These are phyloP conservation scores for Hamamelis virginiana DNA, from an alignment of 164 flowering plant species.

Conservation along the genomic window DNA sequence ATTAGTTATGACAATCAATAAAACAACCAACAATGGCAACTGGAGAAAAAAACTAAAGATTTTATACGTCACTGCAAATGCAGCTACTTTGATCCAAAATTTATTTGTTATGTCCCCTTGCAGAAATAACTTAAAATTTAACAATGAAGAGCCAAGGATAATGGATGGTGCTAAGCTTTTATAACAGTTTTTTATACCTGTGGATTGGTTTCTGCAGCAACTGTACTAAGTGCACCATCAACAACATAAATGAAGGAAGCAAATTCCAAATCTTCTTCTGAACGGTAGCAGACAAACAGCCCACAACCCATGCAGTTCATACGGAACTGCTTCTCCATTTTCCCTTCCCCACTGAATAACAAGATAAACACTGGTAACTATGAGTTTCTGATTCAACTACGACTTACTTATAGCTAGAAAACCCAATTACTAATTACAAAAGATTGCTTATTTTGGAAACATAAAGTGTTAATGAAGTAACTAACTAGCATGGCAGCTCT, in stretches of 20 bases:
- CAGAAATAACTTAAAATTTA: too few species aligned
- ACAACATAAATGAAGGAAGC: slow-evolving; percentile 80
- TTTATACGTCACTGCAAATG: too few species aligned
- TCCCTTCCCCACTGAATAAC: slow-evolving; percentile 86
- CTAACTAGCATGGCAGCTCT: too few species aligned
- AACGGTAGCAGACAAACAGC: slow-evolving; percentile 87
- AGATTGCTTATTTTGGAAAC: too few species aligned
- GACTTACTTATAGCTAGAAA: slow-evolving; percentile 20
- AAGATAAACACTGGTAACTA: slow-evolving; percentile 20
- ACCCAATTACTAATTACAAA: slow-evolving; percentile 8
- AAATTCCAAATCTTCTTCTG: slow-evolving; percentile 79
- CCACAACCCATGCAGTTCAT: slow-evolving; percentile 92
- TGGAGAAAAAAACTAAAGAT: too few species aligned
- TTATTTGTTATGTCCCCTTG: too few species aligned
- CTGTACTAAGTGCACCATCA: slow-evolving; percentile 90
- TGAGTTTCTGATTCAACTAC: slow-evolving; percentile 18
- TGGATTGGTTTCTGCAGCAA: slow-evolving; percentile 97
- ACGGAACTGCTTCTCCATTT: slow-evolving; percentile 86
- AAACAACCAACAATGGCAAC: too few species aligned
- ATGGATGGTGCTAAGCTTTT: not conserved
- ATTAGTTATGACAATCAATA: too few species aligned
- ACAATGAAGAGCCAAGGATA: not conserved
- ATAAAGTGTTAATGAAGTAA: too few species aligned
- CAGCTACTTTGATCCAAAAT: too few species aligned
- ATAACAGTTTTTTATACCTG: slow-evolving; percentile 49